These are phyloP conservation scores for Polyporus arcularius DNA, from an alignment of 768 basidiomycete species.

Conservation along the genomic window DNA sequence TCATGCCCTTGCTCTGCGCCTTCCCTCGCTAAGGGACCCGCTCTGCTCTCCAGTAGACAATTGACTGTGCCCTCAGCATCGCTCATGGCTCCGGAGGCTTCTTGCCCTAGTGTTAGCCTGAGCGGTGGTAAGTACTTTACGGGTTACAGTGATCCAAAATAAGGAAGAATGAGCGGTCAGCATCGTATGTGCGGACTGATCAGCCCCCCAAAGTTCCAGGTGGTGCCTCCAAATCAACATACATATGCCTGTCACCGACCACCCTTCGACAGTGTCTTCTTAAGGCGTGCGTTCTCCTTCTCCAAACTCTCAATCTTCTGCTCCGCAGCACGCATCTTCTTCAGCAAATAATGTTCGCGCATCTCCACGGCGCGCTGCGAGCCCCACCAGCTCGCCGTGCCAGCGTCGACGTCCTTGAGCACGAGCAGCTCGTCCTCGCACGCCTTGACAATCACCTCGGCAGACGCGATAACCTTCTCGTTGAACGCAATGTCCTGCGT, in stretches of 20 bases:
- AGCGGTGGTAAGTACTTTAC: no score
- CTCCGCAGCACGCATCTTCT: conserved; percentile 73
- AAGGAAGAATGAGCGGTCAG: no score
- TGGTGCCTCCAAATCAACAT: no score
- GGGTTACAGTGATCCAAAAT: no score
- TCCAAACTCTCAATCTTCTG: conserved; percentile 71
- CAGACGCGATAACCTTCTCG: conserved; percentile 55
- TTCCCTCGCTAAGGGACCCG: no score
- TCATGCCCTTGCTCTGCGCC: conserved; percentile 15
- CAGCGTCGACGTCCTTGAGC: conserved; percentile 65
- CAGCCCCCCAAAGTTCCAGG: no score
- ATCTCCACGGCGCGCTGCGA: conserved; percentile 51
- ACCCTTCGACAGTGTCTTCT: conserved; percentile 36
- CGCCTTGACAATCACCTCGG: conserved; percentile 63
- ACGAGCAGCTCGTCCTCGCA: conserved; percentile 77
- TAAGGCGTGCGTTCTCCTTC: conserved; percentile 67
- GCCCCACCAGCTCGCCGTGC: conserved; percentile 46
- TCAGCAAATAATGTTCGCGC: conserved; percentile 67
- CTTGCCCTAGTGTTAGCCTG: no score
- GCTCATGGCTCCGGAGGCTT: no score
- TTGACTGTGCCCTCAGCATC: no score
- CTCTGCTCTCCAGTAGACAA: no score
- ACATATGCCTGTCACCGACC: background rate
- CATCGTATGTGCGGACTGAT: no score
- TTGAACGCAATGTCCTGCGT: conserved; percentile 83